A percentile compares a stretch with the other conserved stretches of the same genome.
Evolutionary conservation across 257 asterid genomes (phyloP).

Genomic region (Salvia splendens): DNA sequence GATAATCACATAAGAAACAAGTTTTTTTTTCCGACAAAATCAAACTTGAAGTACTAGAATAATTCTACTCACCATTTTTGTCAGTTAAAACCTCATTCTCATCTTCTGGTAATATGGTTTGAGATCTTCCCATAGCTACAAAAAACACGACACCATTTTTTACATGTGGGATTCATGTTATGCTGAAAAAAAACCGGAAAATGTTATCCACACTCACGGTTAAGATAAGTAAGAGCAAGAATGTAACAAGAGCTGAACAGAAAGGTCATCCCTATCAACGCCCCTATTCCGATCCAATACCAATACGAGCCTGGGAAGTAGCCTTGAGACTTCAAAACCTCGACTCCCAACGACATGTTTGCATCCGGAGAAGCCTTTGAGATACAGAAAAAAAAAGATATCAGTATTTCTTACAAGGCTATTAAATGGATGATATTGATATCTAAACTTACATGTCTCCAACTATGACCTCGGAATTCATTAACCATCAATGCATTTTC

Average conservation of each 20-base stretch:
- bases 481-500: slow-evolving; percentile 45
- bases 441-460: slow-evolving; percentile 41
- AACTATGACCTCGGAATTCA: slow-evolving; percentile 48
- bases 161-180: neutral
- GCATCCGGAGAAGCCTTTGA: slow-evolving; percentile 37
- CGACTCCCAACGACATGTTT: slow-evolving; percentile 39
- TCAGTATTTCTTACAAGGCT: neutral
- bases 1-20: neutral
- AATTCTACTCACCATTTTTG: slow-evolving; percentile 19
- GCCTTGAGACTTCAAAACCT: slow-evolving; percentile 40
- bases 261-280: slow-evolving; percentile 39
- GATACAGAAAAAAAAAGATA: neutral
- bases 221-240: slow-evolving; percentile 47
- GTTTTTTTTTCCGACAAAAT: neutral
- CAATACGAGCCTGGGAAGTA: slow-evolving; percentile 35
- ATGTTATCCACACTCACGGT: slow-evolving; percentile 49
- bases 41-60: neutral
- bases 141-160: neutral
- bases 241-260: slow-evolving; percentile 26
- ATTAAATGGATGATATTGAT: neutral
- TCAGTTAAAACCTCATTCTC: slow-evolving; percentile 9
- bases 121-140: slow-evolving; percentile 59
- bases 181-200: neutral
- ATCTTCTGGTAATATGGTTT: slow-evolving; percentile 42
- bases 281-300: slow-evolving; percentile 62